Evolutionary conservation across 2,329 filamentous ascomycete species (phyloP).

Genomic region (Talaromyces sp.): DNA sequence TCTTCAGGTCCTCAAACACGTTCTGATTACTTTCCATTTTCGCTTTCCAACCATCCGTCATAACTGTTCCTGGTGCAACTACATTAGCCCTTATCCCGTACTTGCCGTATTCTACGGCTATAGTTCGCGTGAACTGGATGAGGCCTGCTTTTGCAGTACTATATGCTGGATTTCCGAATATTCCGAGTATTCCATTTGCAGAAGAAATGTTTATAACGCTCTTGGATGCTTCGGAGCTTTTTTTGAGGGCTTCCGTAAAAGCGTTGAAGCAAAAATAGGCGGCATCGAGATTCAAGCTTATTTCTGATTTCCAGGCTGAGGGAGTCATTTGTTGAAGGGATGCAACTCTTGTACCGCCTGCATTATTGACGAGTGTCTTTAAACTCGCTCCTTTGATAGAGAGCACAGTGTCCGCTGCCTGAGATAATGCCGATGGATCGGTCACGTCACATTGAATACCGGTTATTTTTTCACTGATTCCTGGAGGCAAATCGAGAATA

Average conservation of each 20-base stretch:
- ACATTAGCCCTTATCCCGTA: slow-evolving; percentile 41
- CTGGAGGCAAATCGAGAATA: slow-evolving; percentile 18
- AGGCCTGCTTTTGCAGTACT: slow-evolving; percentile 42
- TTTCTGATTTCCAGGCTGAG: slow-evolving; percentile 22
- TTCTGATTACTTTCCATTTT: slow-evolving; percentile 14
- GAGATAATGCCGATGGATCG: slow-evolving; percentile 21
- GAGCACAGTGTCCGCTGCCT: slow-evolving; percentile 16
- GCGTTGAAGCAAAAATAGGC: slow-evolving; percentile 23
- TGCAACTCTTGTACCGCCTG: slow-evolving; percentile 24
- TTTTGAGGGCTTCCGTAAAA: slow-evolving; percentile 20
- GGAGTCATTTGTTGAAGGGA: slow-evolving; percentile 25
- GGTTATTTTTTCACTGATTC: slow-evolving; percentile 19
- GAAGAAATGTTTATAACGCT: slow-evolving; percentile 24
- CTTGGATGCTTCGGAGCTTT: slow-evolving; percentile 6
- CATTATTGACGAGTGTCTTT: slow-evolving; percentile 29
- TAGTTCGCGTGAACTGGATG: slow-evolving; percentile 39
- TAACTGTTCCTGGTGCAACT: slow-evolving; percentile 30
- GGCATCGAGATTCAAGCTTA: slow-evolving; percentile 23
- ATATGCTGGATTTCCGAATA: slow-evolving; percentile 31
- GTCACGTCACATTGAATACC: slow-evolving; percentile 26
- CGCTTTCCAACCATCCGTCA: slow-evolving; percentile 21
- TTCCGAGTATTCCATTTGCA: slow-evolving; percentile 22
- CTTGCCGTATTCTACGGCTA: slow-evolving; percentile 32
- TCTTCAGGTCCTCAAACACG: slow-evolving; percentile 20
- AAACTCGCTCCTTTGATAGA: slow-evolving; percentile 13